Base-by-base conservation (phyloP, 805 yeast genomes). In the Metschnikowia shivogae region DNA sequence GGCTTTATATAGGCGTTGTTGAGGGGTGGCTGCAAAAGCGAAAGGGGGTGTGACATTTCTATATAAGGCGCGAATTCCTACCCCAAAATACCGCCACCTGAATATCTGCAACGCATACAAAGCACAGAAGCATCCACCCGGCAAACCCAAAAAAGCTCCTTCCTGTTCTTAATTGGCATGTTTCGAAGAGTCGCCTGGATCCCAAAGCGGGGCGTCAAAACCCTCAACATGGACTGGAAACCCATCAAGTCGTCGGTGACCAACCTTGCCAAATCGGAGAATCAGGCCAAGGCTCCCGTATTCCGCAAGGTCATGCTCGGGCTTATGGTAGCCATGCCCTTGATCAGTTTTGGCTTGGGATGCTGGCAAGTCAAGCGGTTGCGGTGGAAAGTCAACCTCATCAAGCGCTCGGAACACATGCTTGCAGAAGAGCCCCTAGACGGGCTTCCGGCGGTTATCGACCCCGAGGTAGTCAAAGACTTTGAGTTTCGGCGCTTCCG, bases 351-450 rank as follows among this genome's bases (percentile, higher is more conserved):
- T 61, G 83, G 82, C 38, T 68, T 93, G 36, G 99, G 98, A 1
- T 78, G 89, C 45, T 93, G 99, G 99, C 99, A 93, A 68, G 81
- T 87, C 37, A 72, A 79, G 55, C 74, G 99, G 52, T 68, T 93
- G 40, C 73, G 78, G 48, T 93, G 99, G 99, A 93, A 93, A 63
- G 85, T 82, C 20, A 78, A 82, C 49, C 72, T 93, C 49, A 85
- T 93, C 49, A 84, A 95, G 3, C 76, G 78, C 17, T 82, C 92
- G 57, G 97, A 93, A 62, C 89, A 87, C 57, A 71, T 90, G 51
- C 67, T 93, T 54, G 81, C 90, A 0, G 77, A 78, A 46, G 81
- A 82, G 3, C 85, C 96, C 0, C 67, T 83, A 19, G 83, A 83
- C 5, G 61, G 58, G 9, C 65, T 92, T 28, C 97, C 97, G 0